These are phyloP conservation scores for Trametes versicolor DNA, from an alignment of 1,284 basidiomycete species.

Conservation along the genomic window DNA sequence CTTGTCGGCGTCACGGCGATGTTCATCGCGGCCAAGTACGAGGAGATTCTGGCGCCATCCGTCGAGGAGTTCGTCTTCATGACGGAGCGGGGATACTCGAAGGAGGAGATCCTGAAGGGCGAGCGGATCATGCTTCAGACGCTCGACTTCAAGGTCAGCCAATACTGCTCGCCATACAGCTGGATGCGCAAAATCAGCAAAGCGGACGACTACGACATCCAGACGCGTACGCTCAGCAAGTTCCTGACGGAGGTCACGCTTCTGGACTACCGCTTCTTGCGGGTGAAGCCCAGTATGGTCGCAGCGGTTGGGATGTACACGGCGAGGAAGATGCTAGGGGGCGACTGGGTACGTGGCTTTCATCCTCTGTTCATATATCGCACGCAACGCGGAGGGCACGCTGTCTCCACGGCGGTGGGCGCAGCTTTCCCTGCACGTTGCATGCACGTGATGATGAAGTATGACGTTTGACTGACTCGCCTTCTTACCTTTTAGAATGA, in stretches of 20 bases:
- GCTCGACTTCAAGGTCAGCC: constrained; percentile 94
- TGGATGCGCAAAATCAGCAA: constrained; percentile 99
- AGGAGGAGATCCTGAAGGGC: constrained; percentile 97
- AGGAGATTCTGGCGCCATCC: constrained; percentile 95
- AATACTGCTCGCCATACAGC: constrained; percentile 99
- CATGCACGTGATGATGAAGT: constrained; percentile 60
- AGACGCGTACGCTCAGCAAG: constrained; percentile 96
- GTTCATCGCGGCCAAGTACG: constrained; percentile 99
- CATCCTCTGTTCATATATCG: constrained; percentile 32
- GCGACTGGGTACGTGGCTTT: constrained; percentile 85
- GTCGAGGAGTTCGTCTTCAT: constrained; percentile 98
- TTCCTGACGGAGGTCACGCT: constrained; percentile 98
- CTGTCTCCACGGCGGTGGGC: constrained; percentile 38
- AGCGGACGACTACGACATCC: constrained; percentile 99
- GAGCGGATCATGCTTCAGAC: constrained; percentile 96
- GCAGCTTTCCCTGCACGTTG: constrained; percentile 25
- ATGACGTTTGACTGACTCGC: constrained; percentile 35
- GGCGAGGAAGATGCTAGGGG: constrained; percentile 90
- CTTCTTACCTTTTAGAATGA: constrained; percentile 70
- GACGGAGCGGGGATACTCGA: constrained; percentile 94
- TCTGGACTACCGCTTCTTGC: constrained; percentile 92
- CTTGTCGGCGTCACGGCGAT: constrained; percentile 97
- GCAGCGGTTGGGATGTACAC: constrained; percentile 99
- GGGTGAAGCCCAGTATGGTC: constrained; percentile 92
- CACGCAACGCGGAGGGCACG: constrained; percentile 39